These are phyloP conservation scores for Fusarium anthophilum DNA, from an alignment of 2,329 filamentous ascomycete species.

Conservation along the genomic window DNA sequence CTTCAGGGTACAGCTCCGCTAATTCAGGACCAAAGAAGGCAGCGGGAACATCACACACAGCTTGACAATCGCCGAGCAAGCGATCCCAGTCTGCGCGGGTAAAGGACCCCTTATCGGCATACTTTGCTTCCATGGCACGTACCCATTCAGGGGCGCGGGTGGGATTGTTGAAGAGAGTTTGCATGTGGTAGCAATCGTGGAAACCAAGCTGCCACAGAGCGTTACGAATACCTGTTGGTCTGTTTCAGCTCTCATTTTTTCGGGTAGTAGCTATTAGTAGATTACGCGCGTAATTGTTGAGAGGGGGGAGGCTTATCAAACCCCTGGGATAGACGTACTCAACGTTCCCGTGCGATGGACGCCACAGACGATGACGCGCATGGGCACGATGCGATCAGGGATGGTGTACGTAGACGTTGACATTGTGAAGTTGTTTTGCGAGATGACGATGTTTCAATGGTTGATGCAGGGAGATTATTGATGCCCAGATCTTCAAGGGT, in stretches of 20 bases:
- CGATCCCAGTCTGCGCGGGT: conserved; percentile 56
- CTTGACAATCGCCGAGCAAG: conserved; percentile 58
- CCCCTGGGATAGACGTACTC: conserved; percentile 42
- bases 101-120: conserved; percentile 43
- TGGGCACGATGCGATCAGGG: conserved; percentile 48
- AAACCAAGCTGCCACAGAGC: conserved; percentile 50
- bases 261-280: neutral
- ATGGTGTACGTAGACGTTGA: conserved; percentile 8
- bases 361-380: conserved; percentile 53
- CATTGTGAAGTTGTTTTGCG: conserved; percentile 23
- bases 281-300: neutral
- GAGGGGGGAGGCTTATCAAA: neutral
- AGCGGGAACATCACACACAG: conserved; percentile 65
- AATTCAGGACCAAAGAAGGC: conserved; percentile 58
- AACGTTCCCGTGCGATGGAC: conserved; percentile 51
- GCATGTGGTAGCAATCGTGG: conserved; percentile 51
- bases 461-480: conserved; percentile 12
- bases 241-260: conserved; percentile 11
- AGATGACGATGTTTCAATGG: conserved; percentile 17
- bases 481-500: conserved; percentile 21
- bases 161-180: conserved; percentile 42
- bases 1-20: conserved; percentile 47
- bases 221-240: conserved; percentile 45
- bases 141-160: conserved; percentile 44
- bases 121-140: conserved; percentile 47